Conservation (phyloP, 2,329 filamentous ascomycete genomes). For the Verticillium klebahnii region DNA sequence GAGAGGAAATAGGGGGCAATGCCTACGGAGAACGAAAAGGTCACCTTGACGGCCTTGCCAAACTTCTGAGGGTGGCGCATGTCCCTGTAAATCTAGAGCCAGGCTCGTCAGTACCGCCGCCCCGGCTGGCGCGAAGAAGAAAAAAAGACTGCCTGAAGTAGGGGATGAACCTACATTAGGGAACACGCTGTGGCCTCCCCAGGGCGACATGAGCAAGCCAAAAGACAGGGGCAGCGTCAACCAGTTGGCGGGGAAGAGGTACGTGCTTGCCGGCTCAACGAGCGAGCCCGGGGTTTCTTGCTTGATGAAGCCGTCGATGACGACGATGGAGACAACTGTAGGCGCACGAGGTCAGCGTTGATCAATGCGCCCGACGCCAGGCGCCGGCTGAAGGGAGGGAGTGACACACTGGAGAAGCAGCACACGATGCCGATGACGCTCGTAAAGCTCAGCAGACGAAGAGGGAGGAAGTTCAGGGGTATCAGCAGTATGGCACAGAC, state of each 20-base stretch:
- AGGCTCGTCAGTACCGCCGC: not conserved
- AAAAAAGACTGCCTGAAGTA: no score
- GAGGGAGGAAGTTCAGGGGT: conserved; percentile 77
- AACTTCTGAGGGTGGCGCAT: conserved; percentile 79
- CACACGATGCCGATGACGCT: conserved; percentile 85
- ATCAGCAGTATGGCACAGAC: conserved; percentile 74
- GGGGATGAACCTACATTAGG: conserved; percentile 56
- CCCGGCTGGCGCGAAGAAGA: no score
- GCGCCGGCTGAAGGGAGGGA: conserved; percentile 1
- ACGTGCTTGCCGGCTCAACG: conserved; percentile 71
- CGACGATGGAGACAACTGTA: conserved; percentile 77
- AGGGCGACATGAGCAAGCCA: conserved; percentile 78
- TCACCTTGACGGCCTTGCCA: conserved; percentile 65
- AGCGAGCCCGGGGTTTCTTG: conserved; percentile 75
- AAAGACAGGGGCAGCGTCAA: conserved; percentile 81
- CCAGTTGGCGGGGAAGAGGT: conserved; percentile 84
- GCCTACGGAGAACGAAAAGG: conserved; percentile 77
- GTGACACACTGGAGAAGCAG: conserved; percentile 70
- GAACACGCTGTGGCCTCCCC: conserved; percentile 65
- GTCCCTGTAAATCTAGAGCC: conserved; percentile 52
- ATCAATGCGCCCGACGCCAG: not conserved
- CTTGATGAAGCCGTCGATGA: conserved; percentile 84
- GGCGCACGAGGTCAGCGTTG: not conserved
- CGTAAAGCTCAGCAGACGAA: conserved; percentile 81
- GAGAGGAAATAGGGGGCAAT: conserved; percentile 3